Conservation (phyloP, 768 basidiomycete species). For the Collybia sordida region DNA sequence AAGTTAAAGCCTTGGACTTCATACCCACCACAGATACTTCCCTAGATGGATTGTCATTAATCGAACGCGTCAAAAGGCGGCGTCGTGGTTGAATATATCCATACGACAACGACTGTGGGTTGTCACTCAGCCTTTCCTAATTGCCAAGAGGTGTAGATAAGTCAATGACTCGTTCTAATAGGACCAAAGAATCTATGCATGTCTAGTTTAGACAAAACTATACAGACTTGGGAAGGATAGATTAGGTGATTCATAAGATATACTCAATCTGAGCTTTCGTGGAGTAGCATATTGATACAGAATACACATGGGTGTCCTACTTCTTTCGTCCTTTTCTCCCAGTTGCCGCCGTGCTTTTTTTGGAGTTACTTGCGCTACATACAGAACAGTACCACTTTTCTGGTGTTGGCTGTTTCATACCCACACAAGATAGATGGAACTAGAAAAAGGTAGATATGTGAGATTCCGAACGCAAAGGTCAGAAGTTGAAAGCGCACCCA, state of each 20-base stretch:
- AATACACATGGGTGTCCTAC: slow-evolving; percentile 1
- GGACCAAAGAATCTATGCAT: too few relatives aligned
- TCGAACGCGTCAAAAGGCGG: slow-evolving; percentile 43
- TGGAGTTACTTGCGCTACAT: slow-evolving; percentile 33
- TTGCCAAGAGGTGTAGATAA: background rate
- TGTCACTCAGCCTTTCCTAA: background rate
- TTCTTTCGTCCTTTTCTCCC: slow-evolving; percentile 24
- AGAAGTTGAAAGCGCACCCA: slow-evolving; percentile 48
- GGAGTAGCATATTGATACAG: too few relatives aligned
- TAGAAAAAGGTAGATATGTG: slow-evolving; percentile 17
- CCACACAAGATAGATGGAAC: slow-evolving; percentile 66
- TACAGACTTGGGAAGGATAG: too few relatives aligned
- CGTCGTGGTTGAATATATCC: slow-evolving; percentile 17
- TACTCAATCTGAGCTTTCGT: too few relatives aligned
- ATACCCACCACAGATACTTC: background rate
- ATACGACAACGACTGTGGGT: background rate
- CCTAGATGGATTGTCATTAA: slow-evolving; percentile 24
- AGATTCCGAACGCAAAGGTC: background rate
- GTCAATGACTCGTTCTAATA: too few relatives aligned
- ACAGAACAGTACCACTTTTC: slow-evolving; percentile 59
- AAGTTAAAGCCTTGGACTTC: background rate
- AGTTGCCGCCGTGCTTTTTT: slow-evolving; percentile 21
- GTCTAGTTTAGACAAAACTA: too few relatives aligned
- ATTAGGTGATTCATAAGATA: too few relatives aligned
- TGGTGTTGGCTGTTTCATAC: slow-evolving; percentile 45